Evolutionary conservation across 2,329 filamentous ascomycete genomes (phyloP).

Genomic region (Rugonectria rugulosa): DNA sequence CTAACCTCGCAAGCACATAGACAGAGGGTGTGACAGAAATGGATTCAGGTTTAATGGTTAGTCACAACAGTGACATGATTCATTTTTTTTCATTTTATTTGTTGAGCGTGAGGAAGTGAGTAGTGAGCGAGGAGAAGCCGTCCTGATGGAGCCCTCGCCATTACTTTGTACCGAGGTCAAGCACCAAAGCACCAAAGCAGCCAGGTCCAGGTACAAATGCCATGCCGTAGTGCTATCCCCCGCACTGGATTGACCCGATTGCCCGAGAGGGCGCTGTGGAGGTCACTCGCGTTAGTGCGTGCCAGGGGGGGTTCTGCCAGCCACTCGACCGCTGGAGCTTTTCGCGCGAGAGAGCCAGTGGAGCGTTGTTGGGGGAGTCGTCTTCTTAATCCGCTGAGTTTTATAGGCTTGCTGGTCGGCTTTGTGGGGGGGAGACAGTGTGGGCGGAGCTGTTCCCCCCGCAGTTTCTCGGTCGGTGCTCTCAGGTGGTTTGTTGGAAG

Average conservation of each 20-base stretch:
- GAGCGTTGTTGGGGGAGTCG: not conserved
- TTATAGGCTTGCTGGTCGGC: constrained; percentile 25
- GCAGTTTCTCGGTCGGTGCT: constrained; percentile 12
- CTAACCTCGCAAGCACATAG: constrained; percentile 6
- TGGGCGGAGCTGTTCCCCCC: constrained; percentile 10
- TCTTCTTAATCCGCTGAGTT: constrained; percentile 31
- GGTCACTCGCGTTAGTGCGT: not conserved
- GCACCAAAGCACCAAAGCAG: not conserved
- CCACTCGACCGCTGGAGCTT: constrained; percentile 1
- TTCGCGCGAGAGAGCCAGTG: constrained; percentile 3
- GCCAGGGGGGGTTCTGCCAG: constrained; percentile 6
- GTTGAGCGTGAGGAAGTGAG: too few relatives aligned
- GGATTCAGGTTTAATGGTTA: not conserved
- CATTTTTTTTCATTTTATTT: too few relatives aligned
- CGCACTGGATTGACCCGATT: constrained; percentile 38
- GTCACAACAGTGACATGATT: too few relatives aligned
- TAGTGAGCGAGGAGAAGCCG: too few relatives aligned
- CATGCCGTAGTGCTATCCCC: too few relatives aligned
- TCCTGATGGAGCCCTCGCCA: too few relatives aligned
- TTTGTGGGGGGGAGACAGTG: constrained; percentile 19
- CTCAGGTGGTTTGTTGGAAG: too few relatives aligned
- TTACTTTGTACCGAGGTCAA: constrained; percentile 26
- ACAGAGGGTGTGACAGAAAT: constrained; percentile 4
- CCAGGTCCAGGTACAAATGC: too few relatives aligned
- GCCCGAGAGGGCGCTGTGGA: constrained; percentile 26